Evolutionary conservation across 164 flowering plant species (phyloP).

Genomic region (Vitis amurensis): DNA sequence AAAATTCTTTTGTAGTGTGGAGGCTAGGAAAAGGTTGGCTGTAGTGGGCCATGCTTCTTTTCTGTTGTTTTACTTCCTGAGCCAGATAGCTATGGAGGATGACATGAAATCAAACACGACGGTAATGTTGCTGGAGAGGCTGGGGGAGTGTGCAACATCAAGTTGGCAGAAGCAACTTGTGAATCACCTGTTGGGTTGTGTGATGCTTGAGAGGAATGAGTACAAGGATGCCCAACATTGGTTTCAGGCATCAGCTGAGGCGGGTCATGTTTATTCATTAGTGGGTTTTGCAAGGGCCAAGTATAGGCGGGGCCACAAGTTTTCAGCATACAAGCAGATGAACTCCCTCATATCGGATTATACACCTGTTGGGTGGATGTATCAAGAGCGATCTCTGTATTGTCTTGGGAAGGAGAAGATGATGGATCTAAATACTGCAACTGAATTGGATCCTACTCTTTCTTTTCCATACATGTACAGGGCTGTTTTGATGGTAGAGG

Average conservation of each 20-base stretch:
- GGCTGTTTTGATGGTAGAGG: slow-evolving; percentile 62
- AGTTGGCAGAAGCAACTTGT: slow-evolving; percentile 83
- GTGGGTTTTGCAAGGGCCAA: slow-evolving; percentile 82
- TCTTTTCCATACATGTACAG: slow-evolving; percentile 83
- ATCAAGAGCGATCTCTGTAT: slow-evolving; percentile 87
- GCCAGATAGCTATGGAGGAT: slow-evolving; percentile 81
- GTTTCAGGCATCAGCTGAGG: slow-evolving; percentile 76
- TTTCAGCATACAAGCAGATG: slow-evolving; percentile 68
- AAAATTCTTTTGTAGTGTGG: slow-evolving; percentile 58
- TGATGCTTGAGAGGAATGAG: slow-evolving; percentile 83
- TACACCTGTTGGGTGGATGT: slow-evolving; percentile 85
- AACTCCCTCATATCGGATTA: slow-evolving; percentile 62
- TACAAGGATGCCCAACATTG: slow-evolving; percentile 76
- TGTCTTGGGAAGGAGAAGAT: slow-evolving; percentile 68
- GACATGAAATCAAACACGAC: slow-evolving; percentile 72
- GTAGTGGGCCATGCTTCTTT: slow-evolving; percentile 74
- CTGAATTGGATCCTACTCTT: slow-evolving; percentile 88
- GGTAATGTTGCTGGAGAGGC: slow-evolving; percentile 74
- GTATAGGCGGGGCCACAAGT: slow-evolving; percentile 74
- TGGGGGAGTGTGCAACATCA: slow-evolving; percentile 62
- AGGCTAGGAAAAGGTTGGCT: slow-evolving; percentile 54
- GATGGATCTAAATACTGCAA: slow-evolving; percentile 69
- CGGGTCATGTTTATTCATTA: slow-evolving; percentile 75
- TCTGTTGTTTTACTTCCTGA: slow-evolving; percentile 64
- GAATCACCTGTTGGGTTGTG: slow-evolving; percentile 78